Base-by-base conservation (phyloP, 169 alveolate species). In the Pseudocohnilembus persalinus region DNA sequence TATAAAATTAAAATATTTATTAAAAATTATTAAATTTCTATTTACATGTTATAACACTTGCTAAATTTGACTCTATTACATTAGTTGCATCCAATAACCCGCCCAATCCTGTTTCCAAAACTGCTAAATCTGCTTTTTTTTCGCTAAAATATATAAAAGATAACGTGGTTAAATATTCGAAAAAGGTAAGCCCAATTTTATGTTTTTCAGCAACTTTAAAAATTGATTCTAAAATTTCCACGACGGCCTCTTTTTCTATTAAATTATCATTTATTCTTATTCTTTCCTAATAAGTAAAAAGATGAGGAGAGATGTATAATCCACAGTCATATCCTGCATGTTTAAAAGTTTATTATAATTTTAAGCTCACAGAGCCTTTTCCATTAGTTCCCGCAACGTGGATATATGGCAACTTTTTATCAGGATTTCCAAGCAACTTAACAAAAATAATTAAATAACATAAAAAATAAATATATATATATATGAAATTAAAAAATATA, bases 371-470 rank as follows among this genome's bases (percentile, higher is more conserved):
- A 27, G 98, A 94, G 0, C 98, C 98, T 90, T 97, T 97, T 64
- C 99, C 99, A 88, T 96, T 96, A 6, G 99, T 95, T 20, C 99
- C 99, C 24, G 98, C 95, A 31, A 97, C 90, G 76, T 97, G 99
- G 0, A 97, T 88, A 73, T 85, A 83, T 85, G 94, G 89, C 72
- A 91, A 92, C 11, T 80, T 76, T 26, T 90, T 77, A 24, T 94
- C 90, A 32, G 98, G 98, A 74, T 93, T 90, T 16, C 91, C 95
- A 29, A 95, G 83, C 33, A 84, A 68, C 74, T 81, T 84, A 30
- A n/a, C n/a, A n/a, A n/a, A n/a, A n/a, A n/a, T n/a, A n/a, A n/a
- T n/a, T n/a, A n/a, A n/a, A n/a, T n/a, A n/a, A n/a, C n/a, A n/a
- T n/a, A n/a, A n/a, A n/a, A n/a, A n/a, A n/a, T n/a, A n/a, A n/a